Evolutionary conservation across 495 filamentous ascomycete species (phyloP).

Genomic region (Arthonia radiata): DNA sequence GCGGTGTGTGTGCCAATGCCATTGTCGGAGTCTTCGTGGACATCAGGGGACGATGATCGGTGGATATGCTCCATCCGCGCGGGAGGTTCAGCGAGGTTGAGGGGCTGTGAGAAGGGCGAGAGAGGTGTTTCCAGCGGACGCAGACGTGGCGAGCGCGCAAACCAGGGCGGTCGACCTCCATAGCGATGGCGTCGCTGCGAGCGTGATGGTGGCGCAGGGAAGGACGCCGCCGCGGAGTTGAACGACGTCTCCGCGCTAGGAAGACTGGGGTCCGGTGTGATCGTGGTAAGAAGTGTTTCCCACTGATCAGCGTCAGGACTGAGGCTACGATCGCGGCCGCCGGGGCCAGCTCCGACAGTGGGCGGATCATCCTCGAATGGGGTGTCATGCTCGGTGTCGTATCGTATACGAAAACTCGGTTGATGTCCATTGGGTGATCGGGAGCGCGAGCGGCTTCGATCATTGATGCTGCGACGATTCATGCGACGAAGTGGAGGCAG

Average conservation of each 20-base stretch:
- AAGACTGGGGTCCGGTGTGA: slow-evolving; percentile 55
- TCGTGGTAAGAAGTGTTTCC: slow-evolving; percentile 56
- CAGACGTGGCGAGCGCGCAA: too few relatives aligned
- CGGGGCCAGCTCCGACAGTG: slow-evolving; percentile 39
- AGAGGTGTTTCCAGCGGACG: too few relatives aligned
- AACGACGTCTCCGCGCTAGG: slow-evolving; percentile 67
- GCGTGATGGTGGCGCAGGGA: too few relatives aligned
- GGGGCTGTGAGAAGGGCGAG: too few relatives aligned
- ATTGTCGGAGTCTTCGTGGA: too few relatives aligned
- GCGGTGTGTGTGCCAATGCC: too few relatives aligned
- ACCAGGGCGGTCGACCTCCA: too few relatives aligned
- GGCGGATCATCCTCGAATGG: slow-evolving; percentile 10
- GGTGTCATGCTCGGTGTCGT: neutral
- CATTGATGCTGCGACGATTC: slow-evolving; percentile 10
- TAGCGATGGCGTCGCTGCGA: too few relatives aligned
- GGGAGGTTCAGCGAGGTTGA: too few relatives aligned
- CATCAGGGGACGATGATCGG: too few relatives aligned
- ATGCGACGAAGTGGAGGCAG: slow-evolving; percentile 11
- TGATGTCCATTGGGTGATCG: slow-evolving; percentile 5
- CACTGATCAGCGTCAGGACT: slow-evolving; percentile 47
- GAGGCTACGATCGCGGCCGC: slow-evolving; percentile 58
- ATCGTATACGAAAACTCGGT: neutral
- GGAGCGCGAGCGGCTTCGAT: slow-evolving; percentile 7
- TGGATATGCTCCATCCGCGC: too few relatives aligned
- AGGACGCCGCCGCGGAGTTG: slow-evolving; percentile 33